A percentile compares a stretch with the other conserved stretches of the same genome.
These are phyloP conservation scores for Pterula multifida DNA, from an alignment of 1,284 basidiomycete genomes.

Conservation along the genomic window DNA sequence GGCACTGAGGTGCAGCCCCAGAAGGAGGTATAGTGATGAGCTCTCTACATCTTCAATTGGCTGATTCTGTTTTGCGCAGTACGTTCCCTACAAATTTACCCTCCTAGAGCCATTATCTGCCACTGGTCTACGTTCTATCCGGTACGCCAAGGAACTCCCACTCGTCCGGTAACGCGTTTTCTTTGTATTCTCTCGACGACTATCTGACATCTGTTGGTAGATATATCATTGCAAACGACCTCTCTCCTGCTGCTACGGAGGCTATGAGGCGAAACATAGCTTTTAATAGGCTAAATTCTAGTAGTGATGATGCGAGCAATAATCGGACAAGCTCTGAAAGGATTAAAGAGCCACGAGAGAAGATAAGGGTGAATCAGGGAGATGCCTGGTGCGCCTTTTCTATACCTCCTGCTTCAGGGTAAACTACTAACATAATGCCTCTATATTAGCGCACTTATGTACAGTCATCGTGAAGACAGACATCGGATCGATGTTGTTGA, in stretches of 20 bases:
- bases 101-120: slow-evolving; percentile 94
- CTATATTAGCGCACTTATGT: slow-evolving; percentile 70
- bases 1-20: background rate
- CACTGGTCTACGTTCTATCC: slow-evolving; percentile 90
- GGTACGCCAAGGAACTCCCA: slow-evolving; percentile 97
- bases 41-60: too few relatives aligned
- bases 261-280: slow-evolving; percentile 86
- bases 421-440: background rate
- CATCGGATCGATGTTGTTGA: slow-evolving; percentile 89
- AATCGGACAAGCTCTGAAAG: slow-evolving; percentile 11
- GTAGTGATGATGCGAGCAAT: slow-evolving; percentile 19
- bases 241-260: slow-evolving; percentile 73
- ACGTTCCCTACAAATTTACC: slow-evolving; percentile 57
- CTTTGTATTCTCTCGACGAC: background rate
- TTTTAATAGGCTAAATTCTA: slow-evolving; percentile 66
- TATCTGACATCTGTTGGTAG: slow-evolving; percentile 24
- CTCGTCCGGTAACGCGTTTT: slow-evolving; percentile 51
- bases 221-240: slow-evolving; percentile 89
- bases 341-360: slow-evolving; percentile 25
- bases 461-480: slow-evolving; percentile 67
- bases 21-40: background rate
- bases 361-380: slow-evolving; percentile 31
- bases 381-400: slow-evolving; percentile 71
- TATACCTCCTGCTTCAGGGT: background rate
- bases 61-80: slow-evolving; percentile 19